Percentiles rank a stretch among this genome's conserved stretches.
phyloP scores from a whole-genome alignment of 1,284 basidiomycete genomes.

The Flammula alnicola region DNA sequence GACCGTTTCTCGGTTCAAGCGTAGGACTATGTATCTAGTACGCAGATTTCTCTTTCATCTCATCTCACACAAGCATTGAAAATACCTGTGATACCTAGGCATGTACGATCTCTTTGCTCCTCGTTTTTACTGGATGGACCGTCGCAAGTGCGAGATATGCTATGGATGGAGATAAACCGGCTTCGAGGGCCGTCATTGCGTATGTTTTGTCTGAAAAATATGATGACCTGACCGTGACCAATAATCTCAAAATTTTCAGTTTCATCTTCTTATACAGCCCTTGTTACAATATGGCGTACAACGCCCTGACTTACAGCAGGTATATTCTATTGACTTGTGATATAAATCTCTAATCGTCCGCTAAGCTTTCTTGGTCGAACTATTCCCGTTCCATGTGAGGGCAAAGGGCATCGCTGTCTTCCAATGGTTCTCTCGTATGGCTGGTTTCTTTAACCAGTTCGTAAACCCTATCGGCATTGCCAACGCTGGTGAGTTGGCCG shows the following conservation, averaged over 20 bases:
- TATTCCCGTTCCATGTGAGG: slow-evolving; percentile 55
- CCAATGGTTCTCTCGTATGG: slow-evolving; percentile 54
- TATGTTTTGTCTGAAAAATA: slow-evolving; percentile 28
- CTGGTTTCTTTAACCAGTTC: slow-evolving; percentile 63
- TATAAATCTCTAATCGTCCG: not conserved
- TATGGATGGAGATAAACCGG: slow-evolving; percentile 43
- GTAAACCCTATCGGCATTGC: slow-evolving; percentile 62
- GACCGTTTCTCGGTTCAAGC: slow-evolving; percentile 50
- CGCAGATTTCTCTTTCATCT: slow-evolving; percentile 16
- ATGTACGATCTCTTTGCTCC: slow-evolving; percentile 51
- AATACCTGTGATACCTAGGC: no score
- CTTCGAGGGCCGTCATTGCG: slow-evolving; percentile 56
- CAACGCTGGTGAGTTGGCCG: slow-evolving; percentile 41
- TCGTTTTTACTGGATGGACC: slow-evolving; percentile 58
- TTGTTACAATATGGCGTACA: slow-evolving; percentile 53
- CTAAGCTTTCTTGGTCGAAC: slow-evolving; percentile 53
- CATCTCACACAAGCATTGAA: not conserved
- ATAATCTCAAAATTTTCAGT: slow-evolving; percentile 29
- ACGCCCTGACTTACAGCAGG: slow-evolving; percentile 53
- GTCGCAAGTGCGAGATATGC: slow-evolving; percentile 54
- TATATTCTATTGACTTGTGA: not conserved
- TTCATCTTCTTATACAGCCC: slow-evolving; percentile 60
- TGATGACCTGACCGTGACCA: no score
- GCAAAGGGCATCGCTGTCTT: slow-evolving; percentile 55
- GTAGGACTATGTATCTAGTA: slow-evolving; percentile 54